A percentile compares a stretch with the other conserved stretches of the same genome.
phyloP scores from a whole-genome alignment of 2,329 filamentous ascomycete species.

The Colletotrichum magnum region DNA sequence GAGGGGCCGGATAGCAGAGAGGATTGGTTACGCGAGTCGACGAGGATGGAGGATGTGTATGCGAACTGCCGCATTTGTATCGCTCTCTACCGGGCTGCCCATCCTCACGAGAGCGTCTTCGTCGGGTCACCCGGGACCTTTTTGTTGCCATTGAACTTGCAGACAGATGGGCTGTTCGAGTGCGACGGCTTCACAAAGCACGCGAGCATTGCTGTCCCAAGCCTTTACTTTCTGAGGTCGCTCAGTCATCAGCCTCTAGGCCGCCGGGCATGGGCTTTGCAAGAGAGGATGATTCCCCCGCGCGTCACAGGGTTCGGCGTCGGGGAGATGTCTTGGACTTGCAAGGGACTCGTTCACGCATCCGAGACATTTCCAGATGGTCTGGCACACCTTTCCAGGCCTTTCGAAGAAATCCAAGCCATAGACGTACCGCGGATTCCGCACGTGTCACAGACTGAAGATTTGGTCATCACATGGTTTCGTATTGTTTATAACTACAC shows the following conservation, averaged over 20 bases:
- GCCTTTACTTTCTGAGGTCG: accelerated
- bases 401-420: too few relatives aligned
- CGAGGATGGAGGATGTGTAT: not conserved
- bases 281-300: not conserved
- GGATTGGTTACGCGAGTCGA: not conserved
- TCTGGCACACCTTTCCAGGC: not conserved
- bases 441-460: accelerated
- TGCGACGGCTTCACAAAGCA: not conserved
- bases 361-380: not conserved
- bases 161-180: not conserved
- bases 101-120: not conserved
- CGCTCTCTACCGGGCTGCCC: not conserved
- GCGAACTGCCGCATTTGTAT: not conserved
- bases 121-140: not conserved
- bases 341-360: not conserved
- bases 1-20: not conserved
- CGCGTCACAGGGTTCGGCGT: not conserved
- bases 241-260: not conserved
- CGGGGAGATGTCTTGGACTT: not conserved
- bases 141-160: not conserved
- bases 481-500: not conserved
- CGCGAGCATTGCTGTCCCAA: not conserved
- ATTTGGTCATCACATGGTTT: not conserved
- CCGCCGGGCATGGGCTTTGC: not conserved
- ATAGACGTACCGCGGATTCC: not conserved